Evolutionary conservation across 495 filamentous ascomycete genomes (phyloP).

Genomic region (Daldinia grandis): DNA sequence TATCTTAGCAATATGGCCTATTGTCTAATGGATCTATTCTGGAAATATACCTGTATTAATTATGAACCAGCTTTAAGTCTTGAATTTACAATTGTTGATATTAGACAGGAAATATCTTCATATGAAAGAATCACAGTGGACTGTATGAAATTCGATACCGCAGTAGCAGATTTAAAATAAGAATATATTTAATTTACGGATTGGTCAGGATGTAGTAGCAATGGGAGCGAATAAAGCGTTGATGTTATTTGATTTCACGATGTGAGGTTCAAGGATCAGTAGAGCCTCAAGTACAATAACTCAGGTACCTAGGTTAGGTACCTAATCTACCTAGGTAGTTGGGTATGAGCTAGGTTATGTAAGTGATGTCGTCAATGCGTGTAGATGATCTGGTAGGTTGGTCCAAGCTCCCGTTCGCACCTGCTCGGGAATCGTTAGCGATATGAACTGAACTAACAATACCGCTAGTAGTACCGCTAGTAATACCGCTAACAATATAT

Average conservation of each 20-base stretch:
- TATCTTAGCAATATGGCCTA: neutral
- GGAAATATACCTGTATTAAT: neutral
- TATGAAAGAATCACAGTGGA: neutral
- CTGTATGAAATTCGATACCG: neutral
- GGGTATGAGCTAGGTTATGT: neutral
- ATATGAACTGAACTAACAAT: too few relatives aligned
- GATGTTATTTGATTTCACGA: neutral
- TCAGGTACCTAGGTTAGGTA: constrained; percentile 6
- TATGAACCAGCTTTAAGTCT: neutral
- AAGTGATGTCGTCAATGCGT: neutral
- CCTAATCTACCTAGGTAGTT: neutral
- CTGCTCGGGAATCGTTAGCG: neutral
- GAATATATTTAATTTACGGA: neutral
- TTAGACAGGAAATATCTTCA: neutral
- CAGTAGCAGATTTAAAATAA: neutral
- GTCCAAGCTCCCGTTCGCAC: constrained; percentile 7
- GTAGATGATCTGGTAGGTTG: neutral
- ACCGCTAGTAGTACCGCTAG: too few relatives aligned
- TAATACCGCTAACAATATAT: neutral
- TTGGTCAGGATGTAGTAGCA: neutral
- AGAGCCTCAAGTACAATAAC: constrained; percentile 30
- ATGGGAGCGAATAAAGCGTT: neutral
- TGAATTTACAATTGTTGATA: neutral
- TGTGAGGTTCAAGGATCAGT: constrained; percentile 33
- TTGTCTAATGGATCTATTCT: neutral